Evolutionary conservation across 345 rosid species (phyloP).

Genomic region (Noccaea caerulescens): DNA sequence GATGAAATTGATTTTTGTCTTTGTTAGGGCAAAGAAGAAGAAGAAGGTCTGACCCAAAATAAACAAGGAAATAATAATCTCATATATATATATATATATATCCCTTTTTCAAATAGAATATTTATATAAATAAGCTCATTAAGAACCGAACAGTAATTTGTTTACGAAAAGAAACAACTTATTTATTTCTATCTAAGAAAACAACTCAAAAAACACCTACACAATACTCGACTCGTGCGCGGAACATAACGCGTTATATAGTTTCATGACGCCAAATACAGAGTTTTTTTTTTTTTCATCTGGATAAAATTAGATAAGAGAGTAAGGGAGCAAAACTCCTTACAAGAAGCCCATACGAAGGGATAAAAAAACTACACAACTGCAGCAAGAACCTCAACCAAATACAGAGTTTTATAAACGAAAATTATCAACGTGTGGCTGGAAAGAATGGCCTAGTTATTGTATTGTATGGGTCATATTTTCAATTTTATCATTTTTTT

Average conservation of each 20-base stretch:
- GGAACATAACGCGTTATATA: background rate
- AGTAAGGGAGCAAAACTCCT: too few relatives aligned
- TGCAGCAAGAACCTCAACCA: too few relatives aligned
- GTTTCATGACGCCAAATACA: slow-evolving; percentile 7
- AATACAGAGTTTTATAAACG: background rate
- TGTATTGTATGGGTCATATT: background rate
- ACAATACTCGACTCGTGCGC: background rate
- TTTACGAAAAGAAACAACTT: background rate
- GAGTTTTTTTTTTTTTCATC: too few relatives aligned
- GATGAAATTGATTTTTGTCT: slow-evolving; percentile 3
- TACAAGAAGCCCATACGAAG: too few relatives aligned
- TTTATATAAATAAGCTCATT: background rate
- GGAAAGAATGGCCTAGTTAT: background rate
- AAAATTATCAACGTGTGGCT: slow-evolving; percentile 22
- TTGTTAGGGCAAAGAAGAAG: slow-evolving; percentile 21
- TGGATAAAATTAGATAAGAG: too few relatives aligned
- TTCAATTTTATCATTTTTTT: background rate
- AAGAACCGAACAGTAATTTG: background rate
- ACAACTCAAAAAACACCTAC: too few relatives aligned
- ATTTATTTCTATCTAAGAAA: background rate
- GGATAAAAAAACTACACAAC: too few relatives aligned
- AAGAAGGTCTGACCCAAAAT: background rate
- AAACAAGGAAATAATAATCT: background rate
- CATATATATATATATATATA: background rate
- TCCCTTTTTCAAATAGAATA: background rate